These are phyloP conservation scores for Trypanosoma caninum DNA, from an alignment of 208 protist genomes.

Conservation along the genomic window DNA sequence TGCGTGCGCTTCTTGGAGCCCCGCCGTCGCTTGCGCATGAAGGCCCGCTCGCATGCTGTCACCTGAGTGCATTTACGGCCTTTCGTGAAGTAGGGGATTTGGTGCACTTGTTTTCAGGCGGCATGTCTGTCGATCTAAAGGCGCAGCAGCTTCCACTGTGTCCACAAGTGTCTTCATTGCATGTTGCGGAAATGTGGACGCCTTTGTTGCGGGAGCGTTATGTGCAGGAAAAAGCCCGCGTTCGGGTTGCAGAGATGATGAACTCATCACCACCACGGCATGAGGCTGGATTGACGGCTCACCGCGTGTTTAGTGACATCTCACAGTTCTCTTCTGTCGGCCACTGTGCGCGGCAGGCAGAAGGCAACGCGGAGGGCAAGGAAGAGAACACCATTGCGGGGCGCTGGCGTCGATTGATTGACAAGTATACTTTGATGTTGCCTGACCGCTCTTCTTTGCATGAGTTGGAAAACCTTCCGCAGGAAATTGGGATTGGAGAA, in stretches of 20 bases:
- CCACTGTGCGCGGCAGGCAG: neutral
- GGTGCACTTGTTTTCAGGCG: conserved; percentile 3
- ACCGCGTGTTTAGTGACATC: conserved; percentile 14
- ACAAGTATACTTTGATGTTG: conserved; percentile 58
- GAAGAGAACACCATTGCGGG: neutral
- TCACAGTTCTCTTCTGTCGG: conserved; percentile 1
- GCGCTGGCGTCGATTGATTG: conserved; percentile 45
- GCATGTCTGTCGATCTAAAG: neutral
- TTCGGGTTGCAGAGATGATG: conserved; percentile 1
- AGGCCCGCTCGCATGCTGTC: conserved; percentile 23
- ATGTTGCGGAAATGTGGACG: conserved; percentile 32
- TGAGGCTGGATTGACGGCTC: conserved; percentile 31
- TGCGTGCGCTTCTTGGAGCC: conserved; percentile 9
- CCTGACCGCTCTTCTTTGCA: conserved; percentile 75
- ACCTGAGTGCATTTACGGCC: conserved; percentile 10
- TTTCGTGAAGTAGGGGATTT: conserved; percentile 8
- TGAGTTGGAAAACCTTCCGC: conserved; percentile 80
- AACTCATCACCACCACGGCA: conserved; percentile 1
- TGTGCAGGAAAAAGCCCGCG: conserved; percentile 7
- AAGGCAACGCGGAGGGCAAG: conserved; percentile 3
- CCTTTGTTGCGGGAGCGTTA: conserved; percentile 17
- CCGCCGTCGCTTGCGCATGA: conserved; percentile 31
- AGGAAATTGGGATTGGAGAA: conserved; percentile 79
- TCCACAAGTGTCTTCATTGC: too few relatives aligned
- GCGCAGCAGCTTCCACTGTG: conserved; percentile 13